Conservation (phyloP, 2,329 filamentous ascomycete genomes). For the Chaetomium strumarium region DNA sequence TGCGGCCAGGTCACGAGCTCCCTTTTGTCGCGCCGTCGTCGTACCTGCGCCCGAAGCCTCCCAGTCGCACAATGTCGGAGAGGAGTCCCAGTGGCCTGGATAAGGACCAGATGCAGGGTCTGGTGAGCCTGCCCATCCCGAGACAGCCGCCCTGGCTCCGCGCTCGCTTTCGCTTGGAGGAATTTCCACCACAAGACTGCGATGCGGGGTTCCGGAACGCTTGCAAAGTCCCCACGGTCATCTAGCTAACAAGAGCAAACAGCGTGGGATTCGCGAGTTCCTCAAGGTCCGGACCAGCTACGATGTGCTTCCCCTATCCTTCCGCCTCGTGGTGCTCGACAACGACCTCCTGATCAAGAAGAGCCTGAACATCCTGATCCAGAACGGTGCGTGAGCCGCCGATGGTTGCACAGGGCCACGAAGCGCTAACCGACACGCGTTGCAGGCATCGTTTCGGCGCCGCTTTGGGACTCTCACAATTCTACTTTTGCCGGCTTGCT, state of each 20-base stretch:
- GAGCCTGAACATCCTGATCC: conserved; percentile 88
- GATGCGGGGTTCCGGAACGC: conserved; percentile 22
- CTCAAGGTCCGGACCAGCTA: conserved; percentile 95
- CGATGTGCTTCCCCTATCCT: conserved; percentile 93
- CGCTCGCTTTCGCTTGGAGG: background rate
- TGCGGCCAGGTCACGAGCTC: conserved; percentile 42
- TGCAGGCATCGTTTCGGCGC: conserved; percentile 90
- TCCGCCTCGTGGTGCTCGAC: conserved; percentile 92
- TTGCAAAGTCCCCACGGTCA: background rate
- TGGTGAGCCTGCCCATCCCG: conserved; percentile 50
- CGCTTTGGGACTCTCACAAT: conserved; percentile 89
- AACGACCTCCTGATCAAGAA: conserved; percentile 94
- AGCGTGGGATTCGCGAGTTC: conserved; percentile 92
- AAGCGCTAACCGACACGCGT: background rate
- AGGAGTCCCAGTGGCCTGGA: conserved; percentile 56
- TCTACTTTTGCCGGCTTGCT: conserved; percentile 91
- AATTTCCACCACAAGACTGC: conserved; percentile 4
- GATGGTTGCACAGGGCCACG: background rate
- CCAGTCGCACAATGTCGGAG: conserved; percentile 38
- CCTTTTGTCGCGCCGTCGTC: conserved; percentile 56
- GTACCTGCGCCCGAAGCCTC: conserved; percentile 43
- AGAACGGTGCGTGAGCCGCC: conserved; percentile 65
- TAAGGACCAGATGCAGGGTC: conserved; percentile 69
- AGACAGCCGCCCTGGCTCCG: conserved; percentile 7
- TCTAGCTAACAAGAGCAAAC: conserved; percentile 21